Conservation (phyloP, 2,329 filamentous ascomycete species). For the Phoma sp. region DNA sequence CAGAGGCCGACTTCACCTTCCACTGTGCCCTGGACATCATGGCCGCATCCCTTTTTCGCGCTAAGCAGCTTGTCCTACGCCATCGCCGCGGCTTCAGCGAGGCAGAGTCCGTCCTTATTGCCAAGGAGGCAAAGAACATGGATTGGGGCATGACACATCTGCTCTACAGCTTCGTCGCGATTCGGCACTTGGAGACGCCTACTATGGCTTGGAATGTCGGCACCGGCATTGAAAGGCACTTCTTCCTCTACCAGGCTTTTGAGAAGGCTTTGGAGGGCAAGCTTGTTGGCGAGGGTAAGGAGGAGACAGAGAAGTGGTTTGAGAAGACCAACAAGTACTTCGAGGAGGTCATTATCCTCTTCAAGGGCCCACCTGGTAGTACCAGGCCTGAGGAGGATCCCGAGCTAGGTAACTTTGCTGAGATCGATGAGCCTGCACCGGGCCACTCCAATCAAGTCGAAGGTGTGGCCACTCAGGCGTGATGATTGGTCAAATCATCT, state of each 20-base stretch:
- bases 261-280: conserved; percentile 7
- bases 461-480: background rate
- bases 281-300: conserved; percentile 1
- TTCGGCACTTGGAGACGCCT: conserved; percentile 9
- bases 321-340: conserved; percentile 6
- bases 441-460: too few relatives aligned
- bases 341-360: conserved; percentile 6
- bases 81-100: conserved; percentile 5
- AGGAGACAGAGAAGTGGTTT: conserved; percentile 3
- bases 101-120: conserved; percentile 2
- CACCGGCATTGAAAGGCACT: conserved; percentile 14
- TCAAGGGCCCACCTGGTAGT: conserved; percentile 10
- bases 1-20: conserved; percentile 11
- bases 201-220: conserved; percentile 13
- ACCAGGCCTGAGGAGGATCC: background rate
- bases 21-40: conserved; percentile 8
- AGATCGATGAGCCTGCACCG: background rate
- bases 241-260: conserved; percentile 1
- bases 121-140: conserved; percentile 6
- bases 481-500: too few relatives aligned
- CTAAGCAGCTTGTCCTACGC: conserved; percentile 1
- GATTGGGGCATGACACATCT: conserved; percentile 10
- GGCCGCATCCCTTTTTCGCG: conserved; percentile 2
- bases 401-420: background rate
- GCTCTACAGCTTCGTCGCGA: conserved; percentile 5